These are phyloP conservation scores for Neurospora crassa DNA, from an alignment of 2,329 filamentous ascomycete genomes.

Conservation along the genomic window DNA sequence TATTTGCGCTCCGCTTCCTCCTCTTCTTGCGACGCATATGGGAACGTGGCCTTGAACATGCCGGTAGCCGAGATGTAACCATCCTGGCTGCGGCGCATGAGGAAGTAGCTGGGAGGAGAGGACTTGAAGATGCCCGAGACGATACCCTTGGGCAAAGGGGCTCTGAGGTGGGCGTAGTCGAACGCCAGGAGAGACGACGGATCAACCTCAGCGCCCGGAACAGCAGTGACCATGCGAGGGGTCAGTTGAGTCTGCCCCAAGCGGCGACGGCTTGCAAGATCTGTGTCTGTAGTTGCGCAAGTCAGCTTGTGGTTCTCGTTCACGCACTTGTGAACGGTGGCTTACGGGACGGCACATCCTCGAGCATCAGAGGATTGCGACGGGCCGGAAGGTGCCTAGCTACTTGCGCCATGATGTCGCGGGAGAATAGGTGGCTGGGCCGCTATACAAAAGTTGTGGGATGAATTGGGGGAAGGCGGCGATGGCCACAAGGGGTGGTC, in stretches of 20 bases:
- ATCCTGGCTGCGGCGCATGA: slow-evolving; percentile 85
- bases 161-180: slow-evolving; percentile 92
- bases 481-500: background rate
- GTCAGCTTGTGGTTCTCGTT: background rate
- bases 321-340: background rate
- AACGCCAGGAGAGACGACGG: slow-evolving; percentile 70
- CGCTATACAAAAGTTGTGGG: background rate
- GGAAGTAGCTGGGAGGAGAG: slow-evolving; percentile 85
- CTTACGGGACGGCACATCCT: slow-evolving; percentile 55
- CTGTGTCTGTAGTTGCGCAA: slow-evolving; percentile 43
- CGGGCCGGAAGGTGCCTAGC: slow-evolving; percentile 44
- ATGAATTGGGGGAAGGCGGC: background rate
- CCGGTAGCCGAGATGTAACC: slow-evolving; percentile 79
- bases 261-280: slow-evolving; percentile 74
- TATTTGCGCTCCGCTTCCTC: slow-evolving; percentile 71
- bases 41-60: slow-evolving; percentile 88
- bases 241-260: slow-evolving; percentile 87
- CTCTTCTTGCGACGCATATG: slow-evolving; percentile 62
- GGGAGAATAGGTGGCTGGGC: background rate
- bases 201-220: slow-evolving; percentile 59
- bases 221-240: slow-evolving; percentile 64
- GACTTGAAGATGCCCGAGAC: slow-evolving; percentile 87
- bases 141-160: slow-evolving; percentile 84
- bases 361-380: slow-evolving; percentile 57
- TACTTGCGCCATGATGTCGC: background rate